A percentile compares a stretch with the other conserved stretches of the same genome.
These are phyloP conservation scores for Hypoxylon sp. DNA, from an alignment of 2,329 filamentous ascomycete species.

Conservation along the genomic window DNA sequence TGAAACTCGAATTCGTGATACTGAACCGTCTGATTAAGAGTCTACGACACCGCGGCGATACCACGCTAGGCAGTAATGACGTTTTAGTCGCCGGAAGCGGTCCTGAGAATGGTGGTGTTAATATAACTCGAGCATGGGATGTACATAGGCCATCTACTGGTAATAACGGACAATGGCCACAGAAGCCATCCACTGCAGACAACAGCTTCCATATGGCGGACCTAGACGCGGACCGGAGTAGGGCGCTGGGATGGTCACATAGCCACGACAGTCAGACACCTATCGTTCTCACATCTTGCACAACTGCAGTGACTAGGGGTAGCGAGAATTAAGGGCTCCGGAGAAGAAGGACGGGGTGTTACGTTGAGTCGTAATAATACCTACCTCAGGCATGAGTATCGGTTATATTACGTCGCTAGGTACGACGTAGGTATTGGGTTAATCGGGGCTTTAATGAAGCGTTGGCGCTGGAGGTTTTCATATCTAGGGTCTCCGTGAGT, in stretches of 20 bases:
- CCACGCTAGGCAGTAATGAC: not conserved
- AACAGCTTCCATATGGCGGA: not conserved
- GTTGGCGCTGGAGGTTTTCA: conserved; percentile 4
- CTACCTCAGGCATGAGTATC: not conserved
- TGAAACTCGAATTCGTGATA: conserved; percentile 56
- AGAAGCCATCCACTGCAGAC: not conserved
- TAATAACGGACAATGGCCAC: not conserved
- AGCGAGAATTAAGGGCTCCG: not conserved
- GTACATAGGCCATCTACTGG: not conserved
- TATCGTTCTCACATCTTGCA: not conserved
- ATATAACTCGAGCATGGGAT: conserved; percentile 7
- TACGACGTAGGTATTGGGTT: not conserved
- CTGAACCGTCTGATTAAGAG: conserved; percentile 54
- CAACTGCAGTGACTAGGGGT: not conserved
- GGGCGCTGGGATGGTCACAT: not conserved
- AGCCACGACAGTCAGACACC: conserved; percentile 1
- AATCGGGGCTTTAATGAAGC: not conserved
- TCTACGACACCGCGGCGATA: not conserved
- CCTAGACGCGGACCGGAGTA: not conserved
- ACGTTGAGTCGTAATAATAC: not conserved
- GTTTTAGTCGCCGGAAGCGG: not conserved
- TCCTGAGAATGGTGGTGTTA: not conserved
- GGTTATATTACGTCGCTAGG: not conserved
- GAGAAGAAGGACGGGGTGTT: not conserved
- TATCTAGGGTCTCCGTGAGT: not conserved